phyloP scores from a whole-genome alignment of 2,329 filamentous ascomycete genomes.

The Magnaporthiopsis incrustans region DNA sequence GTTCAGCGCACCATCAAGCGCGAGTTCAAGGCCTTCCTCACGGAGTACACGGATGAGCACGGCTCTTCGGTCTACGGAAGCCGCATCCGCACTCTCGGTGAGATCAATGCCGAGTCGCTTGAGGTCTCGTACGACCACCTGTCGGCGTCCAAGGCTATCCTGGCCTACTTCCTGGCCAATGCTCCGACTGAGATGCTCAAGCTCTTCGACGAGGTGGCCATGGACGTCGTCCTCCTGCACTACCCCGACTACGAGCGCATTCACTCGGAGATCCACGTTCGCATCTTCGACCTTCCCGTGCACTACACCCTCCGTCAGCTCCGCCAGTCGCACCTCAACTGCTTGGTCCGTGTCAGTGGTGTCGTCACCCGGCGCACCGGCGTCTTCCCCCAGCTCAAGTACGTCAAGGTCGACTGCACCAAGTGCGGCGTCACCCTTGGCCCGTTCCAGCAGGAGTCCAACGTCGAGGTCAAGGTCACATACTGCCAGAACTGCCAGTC shows the following conservation, averaged over 20 bases:
- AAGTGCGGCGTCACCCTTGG: constrained; percentile 90
- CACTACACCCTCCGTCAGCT: constrained; percentile 93
- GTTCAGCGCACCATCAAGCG: constrained; percentile 90
- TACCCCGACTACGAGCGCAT: constrained; percentile 98
- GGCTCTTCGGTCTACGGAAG: constrained; percentile 92
- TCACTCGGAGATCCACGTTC: constrained; percentile 94
- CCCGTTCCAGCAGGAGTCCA: constrained; percentile 95
- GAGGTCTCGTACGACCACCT: constrained; percentile 96
- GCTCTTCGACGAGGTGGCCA: constrained; percentile 92
- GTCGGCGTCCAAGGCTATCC: constrained; percentile 79
- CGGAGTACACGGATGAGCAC: constrained; percentile 85
- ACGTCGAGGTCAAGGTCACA: constrained; percentile 89
- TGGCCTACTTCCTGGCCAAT: constrained; percentile 94
- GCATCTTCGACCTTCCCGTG: constrained; percentile 89
- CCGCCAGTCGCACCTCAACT: constrained; percentile 92
- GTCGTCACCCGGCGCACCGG: constrained; percentile 91
- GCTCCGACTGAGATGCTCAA: constrained; percentile 92
- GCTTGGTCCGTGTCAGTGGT: constrained; percentile 85
- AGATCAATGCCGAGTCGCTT: constrained; percentile 90
- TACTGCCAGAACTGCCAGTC: constrained; percentile 97
- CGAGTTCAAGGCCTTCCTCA: constrained; percentile 96
- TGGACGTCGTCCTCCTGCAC: constrained; percentile 91
- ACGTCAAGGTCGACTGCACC: constrained; percentile 94
- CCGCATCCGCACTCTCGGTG: constrained; percentile 89
- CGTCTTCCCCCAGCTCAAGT: constrained; percentile 96